Percentiles rank a stretch among this genome's conserved stretches.
phyloP scores from a whole-genome alignment of 305 asterid genomes.

The Fraxinus sp. region DNA sequence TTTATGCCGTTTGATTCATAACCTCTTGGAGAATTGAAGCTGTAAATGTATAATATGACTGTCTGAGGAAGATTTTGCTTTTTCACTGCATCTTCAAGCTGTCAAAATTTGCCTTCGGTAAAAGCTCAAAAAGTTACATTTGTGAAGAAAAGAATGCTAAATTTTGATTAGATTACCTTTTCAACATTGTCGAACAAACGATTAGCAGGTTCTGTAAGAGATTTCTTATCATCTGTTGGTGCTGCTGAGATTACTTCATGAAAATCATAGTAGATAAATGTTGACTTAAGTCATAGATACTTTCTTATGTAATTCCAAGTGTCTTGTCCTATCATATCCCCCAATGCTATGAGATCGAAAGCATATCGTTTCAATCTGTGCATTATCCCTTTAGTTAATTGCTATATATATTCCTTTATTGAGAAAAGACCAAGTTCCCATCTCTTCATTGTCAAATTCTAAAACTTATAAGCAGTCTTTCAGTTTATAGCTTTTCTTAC shows the following conservation, averaged over 20 bases:
- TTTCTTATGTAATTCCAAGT: slow-evolving; percentile 66
- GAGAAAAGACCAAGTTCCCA: slow-evolving; percentile 70
- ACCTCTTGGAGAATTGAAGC: slow-evolving; percentile 61
- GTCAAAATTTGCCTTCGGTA: slow-evolving; percentile 10
- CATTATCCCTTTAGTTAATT: slow-evolving; percentile 54
- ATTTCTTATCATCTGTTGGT: slow-evolving; percentile 42
- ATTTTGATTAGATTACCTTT: slow-evolving; percentile 34
- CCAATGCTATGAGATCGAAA: slow-evolving; percentile 74
- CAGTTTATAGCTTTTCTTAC: not conserved
- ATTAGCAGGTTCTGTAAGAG: slow-evolving; percentile 65
- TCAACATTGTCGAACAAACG: slow-evolving; percentile 71
- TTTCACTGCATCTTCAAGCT: slow-evolving; percentile 66
- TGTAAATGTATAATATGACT: slow-evolving; percentile 47
- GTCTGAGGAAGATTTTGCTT: slow-evolving; percentile 46
- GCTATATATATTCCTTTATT: slow-evolving; percentile 67
- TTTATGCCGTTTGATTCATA: slow-evolving; percentile 62
- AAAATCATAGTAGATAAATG: slow-evolving; percentile 75
- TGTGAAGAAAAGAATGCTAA: not conserved
- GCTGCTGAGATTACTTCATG: slow-evolving; percentile 70
- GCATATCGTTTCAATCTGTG: slow-evolving; percentile 64
- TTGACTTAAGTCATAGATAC: slow-evolving; percentile 58
- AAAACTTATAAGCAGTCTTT: not conserved
- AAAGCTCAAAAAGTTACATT: not conserved
- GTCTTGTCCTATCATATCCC: slow-evolving; percentile 68
- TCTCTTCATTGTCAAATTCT: slow-evolving; percentile 67